Percentiles rank a stretch among this genome's conserved stretches.
Conservation (phyloP, 768 basidiomycete species). For the Boletus barrowsii region DNA sequence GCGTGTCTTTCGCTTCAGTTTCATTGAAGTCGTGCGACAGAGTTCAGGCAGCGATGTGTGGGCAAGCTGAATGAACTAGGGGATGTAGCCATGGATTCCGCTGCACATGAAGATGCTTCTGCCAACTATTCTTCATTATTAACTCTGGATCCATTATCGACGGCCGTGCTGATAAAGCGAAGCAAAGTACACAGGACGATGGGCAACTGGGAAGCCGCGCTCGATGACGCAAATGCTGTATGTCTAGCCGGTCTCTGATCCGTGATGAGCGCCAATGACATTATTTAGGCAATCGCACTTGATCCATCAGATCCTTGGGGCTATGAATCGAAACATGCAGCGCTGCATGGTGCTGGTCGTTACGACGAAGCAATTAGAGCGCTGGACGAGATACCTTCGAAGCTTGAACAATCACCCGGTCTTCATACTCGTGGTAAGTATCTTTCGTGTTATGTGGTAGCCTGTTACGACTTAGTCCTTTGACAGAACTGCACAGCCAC, state of each 20-base stretch:
- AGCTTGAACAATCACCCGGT: conserved; percentile 2
- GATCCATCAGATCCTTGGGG: conserved; percentile 7
- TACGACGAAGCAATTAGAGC: conserved; percentile 20
- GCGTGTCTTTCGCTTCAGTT: neutral
- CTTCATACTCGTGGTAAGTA: conserved; percentile 1
- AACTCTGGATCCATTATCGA: conserved; percentile 1
- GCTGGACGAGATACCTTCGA: conserved; percentile 1
- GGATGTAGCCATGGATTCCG: neutral
- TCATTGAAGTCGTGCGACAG: neutral
- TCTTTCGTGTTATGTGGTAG: neutral
- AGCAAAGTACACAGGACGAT: conserved; percentile 1
- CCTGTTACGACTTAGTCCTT: neutral
- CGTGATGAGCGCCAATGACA: neutral
- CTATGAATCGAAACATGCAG: conserved; percentile 12
- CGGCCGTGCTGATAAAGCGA: conserved; percentile 5
- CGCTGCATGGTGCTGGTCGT: conserved; percentile 9
- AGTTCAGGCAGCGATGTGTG: conserved; percentile 8
- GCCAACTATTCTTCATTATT: conserved; percentile 8
- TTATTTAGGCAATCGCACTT: conserved; percentile 10
- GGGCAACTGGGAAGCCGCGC: neutral
- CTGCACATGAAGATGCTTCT: conserved; percentile 6
- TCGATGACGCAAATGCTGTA: conserved; percentile 12
- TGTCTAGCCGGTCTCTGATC: neutral
- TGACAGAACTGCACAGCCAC: neutral
- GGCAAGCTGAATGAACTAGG: conserved; percentile 8